Conservation (phyloP, 495 filamentous ascomycete genomes). For the Tuber borchii region DNA sequence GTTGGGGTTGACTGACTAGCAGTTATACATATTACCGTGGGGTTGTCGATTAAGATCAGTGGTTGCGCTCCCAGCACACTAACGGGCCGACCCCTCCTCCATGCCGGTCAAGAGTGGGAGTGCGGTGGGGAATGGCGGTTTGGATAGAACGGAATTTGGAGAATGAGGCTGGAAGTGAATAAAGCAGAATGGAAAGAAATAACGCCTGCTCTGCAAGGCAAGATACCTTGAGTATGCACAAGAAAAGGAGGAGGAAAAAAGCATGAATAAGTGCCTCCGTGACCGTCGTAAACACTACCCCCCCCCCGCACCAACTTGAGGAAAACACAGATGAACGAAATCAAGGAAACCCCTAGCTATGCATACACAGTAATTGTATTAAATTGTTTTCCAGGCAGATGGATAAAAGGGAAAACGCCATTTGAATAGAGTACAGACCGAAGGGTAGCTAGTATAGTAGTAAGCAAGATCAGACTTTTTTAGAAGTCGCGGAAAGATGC, state of each 20-base stretch:
- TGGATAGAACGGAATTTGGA: background rate
- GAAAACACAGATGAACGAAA: background rate
- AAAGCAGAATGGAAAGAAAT: background rate
- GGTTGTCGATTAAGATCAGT: background rate
- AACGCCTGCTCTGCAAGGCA: background rate
- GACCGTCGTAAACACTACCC: background rate
- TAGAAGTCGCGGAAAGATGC: constrained; percentile 29
- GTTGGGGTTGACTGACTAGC: background rate
- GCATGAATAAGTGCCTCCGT: background rate
- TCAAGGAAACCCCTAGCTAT: background rate
- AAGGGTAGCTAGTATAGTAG: background rate
- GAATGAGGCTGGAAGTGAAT: background rate
- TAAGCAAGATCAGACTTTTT: background rate
- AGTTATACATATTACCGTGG: too few relatives aligned
- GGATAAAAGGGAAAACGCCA: background rate
- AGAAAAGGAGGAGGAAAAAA: background rate
- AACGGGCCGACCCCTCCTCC: background rate
- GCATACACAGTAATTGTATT: background rate
- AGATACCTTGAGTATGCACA: background rate
- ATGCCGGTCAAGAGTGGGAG: background rate
- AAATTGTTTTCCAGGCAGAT: background rate
- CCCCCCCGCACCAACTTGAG: background rate
- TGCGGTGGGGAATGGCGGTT: background rate
- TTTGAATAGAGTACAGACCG: background rate
- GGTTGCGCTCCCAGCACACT: background rate